Evolutionary conservation across 2,329 filamentous ascomycete genomes (phyloP), one percentile per base, ranked within the genome.

Genomic region (Arthrobotrys musiformis): DNA sequence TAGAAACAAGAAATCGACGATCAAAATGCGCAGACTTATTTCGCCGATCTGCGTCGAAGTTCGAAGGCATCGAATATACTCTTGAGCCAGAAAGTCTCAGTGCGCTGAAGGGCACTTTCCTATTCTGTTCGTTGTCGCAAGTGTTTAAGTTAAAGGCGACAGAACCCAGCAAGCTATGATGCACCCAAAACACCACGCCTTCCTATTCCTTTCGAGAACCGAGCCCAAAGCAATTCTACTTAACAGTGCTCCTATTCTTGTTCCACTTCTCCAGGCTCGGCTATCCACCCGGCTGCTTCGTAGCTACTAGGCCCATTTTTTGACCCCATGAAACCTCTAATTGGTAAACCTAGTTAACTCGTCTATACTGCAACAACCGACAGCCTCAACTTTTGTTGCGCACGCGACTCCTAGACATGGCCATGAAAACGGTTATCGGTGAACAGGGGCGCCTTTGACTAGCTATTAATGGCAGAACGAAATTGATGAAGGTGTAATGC

Each of bases 61-160:
- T 24, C 46, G 46, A 30, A 28, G 22, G 48, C 48, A 52, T 9
- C 22, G 33, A 26, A 58, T 13, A 17, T 58, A n/a, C n/a, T 58
- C 54, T 58, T 58, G 54, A 58, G 8, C 54, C 40, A 42, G 7
- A 24, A 58, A n/a, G 54, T 58, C 54, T 58, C 54, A 58, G 54
- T 40, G 30, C 1, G 54, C 17, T 4, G 9, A 40, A 37, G 33
- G 33, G 17, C n/a, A 58, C 54, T 40, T 58, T 58, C 54, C 33
- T 13, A 8, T 58, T 40, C 19, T 13, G 54, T n/a, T 1, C 26
- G 33, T 54, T 58, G 52, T 58, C 19, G 33, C 54, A 40, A 58
- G 33, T 28, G 33, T n/a, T n/a, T n/a, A n/a, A n/a, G n/a, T n/a
- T n/a, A 58, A 40, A 58, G 30, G 33, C 33, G 54, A 58, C 30